Base-by-base conservation (phyloP, 306 rosid genomes). In the Rosa multiflora region DNA sequence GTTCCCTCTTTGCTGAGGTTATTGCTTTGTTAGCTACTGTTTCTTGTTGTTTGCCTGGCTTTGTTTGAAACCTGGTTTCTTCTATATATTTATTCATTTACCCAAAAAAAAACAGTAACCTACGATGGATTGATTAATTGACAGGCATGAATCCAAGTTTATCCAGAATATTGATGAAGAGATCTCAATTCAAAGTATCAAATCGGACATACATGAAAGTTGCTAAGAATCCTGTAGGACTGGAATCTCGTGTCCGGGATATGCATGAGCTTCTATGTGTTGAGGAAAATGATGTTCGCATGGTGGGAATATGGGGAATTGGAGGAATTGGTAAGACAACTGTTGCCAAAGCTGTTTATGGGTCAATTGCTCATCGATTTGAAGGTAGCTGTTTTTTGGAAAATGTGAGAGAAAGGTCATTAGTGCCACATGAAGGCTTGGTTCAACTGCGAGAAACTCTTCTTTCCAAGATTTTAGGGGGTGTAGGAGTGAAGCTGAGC, bases 181-280 rank as follows among this genome's bases (percentile, higher is more conserved):
- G 17, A 49, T 71, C 20, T 71, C 75, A 46, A 12, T 13, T 47
- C 75, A 29, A 12, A 47, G n/a, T 46, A 71, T 40, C 75, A 10
- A 71, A 49, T 6, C 75, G 75, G 55, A 49, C 75, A 21, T 42
- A 32, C 75, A 44, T 47, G 37, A 23, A 47, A n/a, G 75, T 48
- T n/a, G 75, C 75, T 13, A 43, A 46, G 75, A 11, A 71, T 71
- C 75, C 75, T 43, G 59, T 71, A n/a, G 75, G 75, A 40, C 20
- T 71, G 8, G 75, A 47, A 40, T 71, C 75, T 43, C 75, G 59
- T 23, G 75, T 71, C 11, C 39, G 32, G 7, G 75, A 71, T 10
- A 21, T 71, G 59, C 35, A 21, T 47, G 17, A 23, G 56, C 51
- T 46, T 43, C 39, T 71, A 12, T 11, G 55, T 26, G 43, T 63